Evolutionary conservation across 2,329 filamentous ascomycete genomes (phyloP).

Genomic region (Malbranchea zuffiana): DNA sequence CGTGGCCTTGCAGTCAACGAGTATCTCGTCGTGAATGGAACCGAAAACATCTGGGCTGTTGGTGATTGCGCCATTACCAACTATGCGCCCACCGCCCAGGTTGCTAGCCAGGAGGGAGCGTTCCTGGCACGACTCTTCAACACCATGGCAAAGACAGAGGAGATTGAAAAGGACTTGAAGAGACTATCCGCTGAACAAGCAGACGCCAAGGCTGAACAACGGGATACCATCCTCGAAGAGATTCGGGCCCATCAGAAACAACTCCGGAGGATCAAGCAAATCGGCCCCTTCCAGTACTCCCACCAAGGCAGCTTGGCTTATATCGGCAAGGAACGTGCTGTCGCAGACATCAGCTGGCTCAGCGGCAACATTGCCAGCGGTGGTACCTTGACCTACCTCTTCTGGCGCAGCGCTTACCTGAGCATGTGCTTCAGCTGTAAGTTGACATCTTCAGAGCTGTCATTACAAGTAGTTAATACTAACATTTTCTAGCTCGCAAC

Average conservation of each 20-base stretch:
- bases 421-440: conserved; percentile 99
- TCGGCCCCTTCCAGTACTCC: conserved; percentile 96
- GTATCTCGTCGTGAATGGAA: conserved; percentile 94
- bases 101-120: conserved; percentile 86
- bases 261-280: conserved; percentile 78
- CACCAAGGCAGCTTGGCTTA: conserved; percentile 96
- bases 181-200: conserved; percentile 55
- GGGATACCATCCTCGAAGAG: conserved; percentile 53
- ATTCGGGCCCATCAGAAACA: conserved; percentile 82
- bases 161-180: conserved; percentile 64
- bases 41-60: conserved; percentile 94
- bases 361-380: conserved; percentile 92
- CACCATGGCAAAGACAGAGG: conserved; percentile 92
- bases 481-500: conserved; percentile 59
- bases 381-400: conserved; percentile 89
- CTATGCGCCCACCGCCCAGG: conserved; percentile 94
- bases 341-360: conserved; percentile 94
- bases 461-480: conserved; percentile 16
- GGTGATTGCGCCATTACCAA: conserved; percentile 96
- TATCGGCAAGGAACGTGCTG: conserved; percentile 95
- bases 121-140: conserved; percentile 96
- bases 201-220: conserved; percentile 53
- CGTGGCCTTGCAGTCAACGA: conserved; percentile 95
- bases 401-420: conserved; percentile 96
- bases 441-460: conserved; percentile 33